phyloP scores from a whole-genome alignment of 2,329 filamentous ascomycete genomes.

The Chrysoporthe deuterocubensis region DNA sequence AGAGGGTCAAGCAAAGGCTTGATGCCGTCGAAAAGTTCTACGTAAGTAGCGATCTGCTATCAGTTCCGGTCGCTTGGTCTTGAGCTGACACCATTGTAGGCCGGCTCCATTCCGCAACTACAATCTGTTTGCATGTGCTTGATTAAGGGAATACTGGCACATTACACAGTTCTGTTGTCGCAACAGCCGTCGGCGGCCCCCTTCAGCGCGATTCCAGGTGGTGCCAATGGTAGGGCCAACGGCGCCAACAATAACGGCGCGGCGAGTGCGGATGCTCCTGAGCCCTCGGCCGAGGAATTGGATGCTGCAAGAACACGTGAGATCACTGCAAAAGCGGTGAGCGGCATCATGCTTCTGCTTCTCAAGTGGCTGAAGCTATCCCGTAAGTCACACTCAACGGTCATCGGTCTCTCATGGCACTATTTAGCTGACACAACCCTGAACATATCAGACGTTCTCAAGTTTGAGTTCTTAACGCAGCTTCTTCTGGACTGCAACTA shows the following conservation, averaged over 20 bases:
- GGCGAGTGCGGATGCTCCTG: slow-evolving; percentile 47
- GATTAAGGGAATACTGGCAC: slow-evolving; percentile 83
- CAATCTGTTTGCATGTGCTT: slow-evolving; percentile 94
- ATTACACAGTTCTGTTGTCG: slow-evolving; percentile 82
- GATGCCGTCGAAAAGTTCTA: slow-evolving; percentile 83
- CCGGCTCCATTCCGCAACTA: slow-evolving; percentile 77
- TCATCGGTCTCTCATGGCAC: neutral
- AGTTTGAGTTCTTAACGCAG: slow-evolving; percentile 95
- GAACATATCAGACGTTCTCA: slow-evolving; percentile 72
- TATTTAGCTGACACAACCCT: neutral
- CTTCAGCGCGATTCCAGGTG: slow-evolving; percentile 16
- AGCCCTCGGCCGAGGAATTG: slow-evolving; percentile 71
- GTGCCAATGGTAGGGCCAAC: slow-evolving; percentile 23
- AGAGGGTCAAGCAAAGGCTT: slow-evolving; percentile 67
- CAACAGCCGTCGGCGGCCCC: slow-evolving; percentile 49
- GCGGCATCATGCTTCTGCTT: slow-evolving; percentile 83
- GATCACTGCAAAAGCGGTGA: slow-evolving; percentile 88
- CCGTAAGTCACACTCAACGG: slow-evolving; percentile 61
- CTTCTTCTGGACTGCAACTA: slow-evolving; percentile 94
- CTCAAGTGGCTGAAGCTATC: slow-evolving; percentile 97
- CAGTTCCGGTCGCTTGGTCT: neutral
- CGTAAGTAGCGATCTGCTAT: slow-evolving; percentile 55
- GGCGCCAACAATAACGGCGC: slow-evolving; percentile 44
- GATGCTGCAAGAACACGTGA: slow-evolving; percentile 83
- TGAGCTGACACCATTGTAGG: slow-evolving; percentile 52